Percentiles rank a stretch among this genome's conserved stretches.
Conservation (phyloP, 148 eudicot species). For the Vaccinium darrowii region DNA sequence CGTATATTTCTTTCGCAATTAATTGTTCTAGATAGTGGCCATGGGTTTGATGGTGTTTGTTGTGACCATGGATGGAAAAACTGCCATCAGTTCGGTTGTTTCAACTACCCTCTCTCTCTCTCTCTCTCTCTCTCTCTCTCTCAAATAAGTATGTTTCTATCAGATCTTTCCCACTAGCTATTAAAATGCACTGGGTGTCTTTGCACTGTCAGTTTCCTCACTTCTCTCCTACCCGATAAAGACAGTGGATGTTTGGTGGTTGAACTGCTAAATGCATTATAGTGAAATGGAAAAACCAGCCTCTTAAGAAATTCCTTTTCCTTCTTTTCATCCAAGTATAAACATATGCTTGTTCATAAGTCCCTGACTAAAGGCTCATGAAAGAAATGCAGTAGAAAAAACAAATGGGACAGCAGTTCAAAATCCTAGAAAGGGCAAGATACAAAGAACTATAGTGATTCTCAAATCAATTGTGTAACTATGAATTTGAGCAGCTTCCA, state of each 20-base stretch:
- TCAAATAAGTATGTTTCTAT: background rate
- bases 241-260: background rate
- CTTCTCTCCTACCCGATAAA: background rate
- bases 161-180: background rate
- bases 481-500: background rate
- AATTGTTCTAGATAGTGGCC: background rate
- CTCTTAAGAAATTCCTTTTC: background rate
- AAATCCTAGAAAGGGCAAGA: background rate
- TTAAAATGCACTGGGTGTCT: background rate
- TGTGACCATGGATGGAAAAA: background rate
- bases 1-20: background rate
- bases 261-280: background rate
- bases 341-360: background rate
- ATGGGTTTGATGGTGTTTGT: background rate
- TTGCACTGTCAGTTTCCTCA: background rate
- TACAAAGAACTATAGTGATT: background rate
- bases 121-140: too few relatives aligned
- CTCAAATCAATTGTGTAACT: background rate
- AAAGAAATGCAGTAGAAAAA: background rate
- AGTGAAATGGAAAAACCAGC: conserved; percentile 3
- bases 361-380: background rate
- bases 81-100: background rate
- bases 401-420: background rate
- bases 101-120: background rate
- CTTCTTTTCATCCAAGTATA: background rate